phyloP scores from a whole-genome alignment of 1,139 yeast species.

The Scheffersomyces insectosa region DNA sequence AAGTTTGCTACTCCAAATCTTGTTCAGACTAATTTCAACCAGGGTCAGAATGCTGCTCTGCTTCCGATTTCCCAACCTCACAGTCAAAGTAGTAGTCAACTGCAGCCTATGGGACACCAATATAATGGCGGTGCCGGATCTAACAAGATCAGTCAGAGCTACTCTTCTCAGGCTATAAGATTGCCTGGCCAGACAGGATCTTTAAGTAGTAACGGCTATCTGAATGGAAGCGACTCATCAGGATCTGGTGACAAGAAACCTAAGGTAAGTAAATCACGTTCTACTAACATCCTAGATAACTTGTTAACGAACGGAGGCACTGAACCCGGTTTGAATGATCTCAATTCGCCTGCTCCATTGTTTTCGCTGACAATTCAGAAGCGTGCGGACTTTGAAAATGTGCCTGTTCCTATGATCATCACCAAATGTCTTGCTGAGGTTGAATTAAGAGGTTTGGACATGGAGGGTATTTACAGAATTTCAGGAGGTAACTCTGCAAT shows the following conservation, averaged over 20 bases:
- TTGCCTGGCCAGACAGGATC: slow-evolving; percentile 8
- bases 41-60: slow-evolving; percentile 1
- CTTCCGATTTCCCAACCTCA: neutral
- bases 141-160: slow-evolving; percentile 16
- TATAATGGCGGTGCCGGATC: slow-evolving; percentile 1
- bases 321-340: slow-evolving; percentile 1
- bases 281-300: slow-evolving; percentile 48
- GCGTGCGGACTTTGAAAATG: slow-evolving; percentile 61
- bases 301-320: slow-evolving; percentile 21
- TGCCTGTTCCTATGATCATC: slow-evolving; percentile 67
- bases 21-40: slow-evolving; percentile 6
- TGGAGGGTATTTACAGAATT: slow-evolving; percentile 89
- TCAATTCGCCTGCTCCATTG: slow-evolving; percentile 24
- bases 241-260: slow-evolving; percentile 10
- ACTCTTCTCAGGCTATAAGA: slow-evolving; percentile 15
- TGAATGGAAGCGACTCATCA: neutral
- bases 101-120: neutral
- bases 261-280: slow-evolving; percentile 43
- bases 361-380: slow-evolving; percentile 55
- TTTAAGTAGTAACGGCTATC: neutral
- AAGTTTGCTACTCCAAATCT: slow-evolving; percentile 20
- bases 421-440: slow-evolving; percentile 76
- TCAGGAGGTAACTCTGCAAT: slow-evolving; percentile 86
- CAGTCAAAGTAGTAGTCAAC: neutral
- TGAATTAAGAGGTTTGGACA: slow-evolving; percentile 67